Conservation (phyloP, 441 rosid species). For the Dalechampia spathulata region DNA sequence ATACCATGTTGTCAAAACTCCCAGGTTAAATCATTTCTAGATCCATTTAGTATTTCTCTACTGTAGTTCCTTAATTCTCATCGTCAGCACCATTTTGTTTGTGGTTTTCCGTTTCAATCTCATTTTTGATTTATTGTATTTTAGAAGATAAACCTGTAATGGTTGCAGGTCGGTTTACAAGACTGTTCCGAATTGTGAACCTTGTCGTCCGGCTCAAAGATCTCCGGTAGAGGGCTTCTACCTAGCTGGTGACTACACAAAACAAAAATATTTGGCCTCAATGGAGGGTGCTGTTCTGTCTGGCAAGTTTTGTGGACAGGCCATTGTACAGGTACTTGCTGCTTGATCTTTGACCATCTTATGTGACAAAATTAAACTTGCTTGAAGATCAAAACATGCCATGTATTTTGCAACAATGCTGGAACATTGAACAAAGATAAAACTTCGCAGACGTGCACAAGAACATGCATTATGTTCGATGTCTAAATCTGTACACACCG, state of each 20-base stretch:
- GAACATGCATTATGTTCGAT: too few species aligned
- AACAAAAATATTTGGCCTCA: constrained; percentile 92
- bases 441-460: too few species aligned
- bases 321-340: constrained; percentile 61
- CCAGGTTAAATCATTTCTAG: constrained; percentile 51
- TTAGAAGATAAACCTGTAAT: too few species aligned
- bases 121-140: too few species aligned
- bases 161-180: constrained; percentile 81
- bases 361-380: too few species aligned
- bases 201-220: constrained; percentile 86
- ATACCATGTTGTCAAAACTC: constrained; percentile 87
- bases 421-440: too few species aligned
- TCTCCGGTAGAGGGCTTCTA: constrained; percentile 86
- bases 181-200: constrained; percentile 80
- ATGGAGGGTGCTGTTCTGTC: constrained; percentile 99
- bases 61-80: background rate
- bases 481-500: too few species aligned
- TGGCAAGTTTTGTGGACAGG: constrained; percentile 82
- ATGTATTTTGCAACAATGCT: too few species aligned
- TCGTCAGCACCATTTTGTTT: too few species aligned
- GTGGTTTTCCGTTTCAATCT: too few species aligned
- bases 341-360: background rate
- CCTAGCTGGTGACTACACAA: constrained; percentile 88
- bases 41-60: background rate
- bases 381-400: too few species aligned